These are phyloP conservation scores for Teunomyces gatunensis DNA, from an alignment of 805 yeast genomes.

Conservation along the genomic window DNA sequence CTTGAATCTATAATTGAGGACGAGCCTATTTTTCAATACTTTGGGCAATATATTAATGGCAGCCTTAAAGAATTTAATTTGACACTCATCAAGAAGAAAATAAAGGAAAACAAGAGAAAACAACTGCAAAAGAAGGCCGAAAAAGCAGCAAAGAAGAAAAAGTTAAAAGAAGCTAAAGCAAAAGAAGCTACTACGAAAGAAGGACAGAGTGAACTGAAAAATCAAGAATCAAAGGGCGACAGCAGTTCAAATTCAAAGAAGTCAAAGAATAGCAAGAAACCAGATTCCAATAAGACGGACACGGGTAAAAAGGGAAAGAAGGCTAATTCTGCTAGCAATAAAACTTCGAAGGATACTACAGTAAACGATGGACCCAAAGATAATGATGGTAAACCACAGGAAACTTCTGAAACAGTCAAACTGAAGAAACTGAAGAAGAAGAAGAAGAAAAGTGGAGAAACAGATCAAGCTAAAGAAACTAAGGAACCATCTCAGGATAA, in stretches of 20 bases:
- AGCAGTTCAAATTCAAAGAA: neutral
- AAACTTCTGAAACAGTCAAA: neutral
- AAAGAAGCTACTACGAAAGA: constrained; percentile 1
- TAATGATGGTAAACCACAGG: neutral
- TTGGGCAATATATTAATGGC: constrained; percentile 15
- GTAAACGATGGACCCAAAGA: neutral
- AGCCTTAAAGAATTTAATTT: constrained; percentile 9
- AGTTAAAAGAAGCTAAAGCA: neutral
- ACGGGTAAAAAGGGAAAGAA: constrained; percentile 9
- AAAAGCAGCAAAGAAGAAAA: constrained; percentile 3
- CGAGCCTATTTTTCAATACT: constrained; percentile 15
- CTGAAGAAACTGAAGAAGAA: neutral
- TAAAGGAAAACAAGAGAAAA: constrained; percentile 10
- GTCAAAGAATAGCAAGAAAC: neutral
- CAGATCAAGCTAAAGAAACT: neutral
- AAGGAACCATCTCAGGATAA: no score
- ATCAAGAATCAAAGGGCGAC: neutral
- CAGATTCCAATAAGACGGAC: constrained; percentile 8
- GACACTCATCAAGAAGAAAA: neutral
- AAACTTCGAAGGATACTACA: neutral
- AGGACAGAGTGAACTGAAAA: constrained; percentile 8
- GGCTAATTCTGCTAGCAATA: constrained; percentile 4
- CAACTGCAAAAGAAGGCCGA: constrained; percentile 8
- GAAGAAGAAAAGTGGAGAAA: neutral
- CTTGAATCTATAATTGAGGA: constrained; percentile 11